Base-by-base conservation (phyloP, 352 stramenopile species). In the Phytopythium helicoides region DNA sequence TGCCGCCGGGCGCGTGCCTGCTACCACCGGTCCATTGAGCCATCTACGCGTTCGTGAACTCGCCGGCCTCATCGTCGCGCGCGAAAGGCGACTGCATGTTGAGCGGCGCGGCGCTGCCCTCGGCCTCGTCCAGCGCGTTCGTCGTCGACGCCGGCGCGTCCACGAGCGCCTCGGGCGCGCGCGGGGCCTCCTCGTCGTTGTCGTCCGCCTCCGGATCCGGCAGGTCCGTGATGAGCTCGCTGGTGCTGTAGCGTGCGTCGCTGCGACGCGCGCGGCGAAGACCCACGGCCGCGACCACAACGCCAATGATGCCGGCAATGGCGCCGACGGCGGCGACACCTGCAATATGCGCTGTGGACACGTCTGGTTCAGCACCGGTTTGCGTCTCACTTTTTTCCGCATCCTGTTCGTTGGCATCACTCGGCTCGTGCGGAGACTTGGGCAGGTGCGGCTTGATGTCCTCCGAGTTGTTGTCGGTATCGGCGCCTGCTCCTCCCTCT, bases 181-280 rank as follows among this genome's bases (percentile, higher is more conserved):
- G 40, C 51, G 54, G 54, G 23, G 33, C 44, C 58, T 47, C 49
- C 11, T 58, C 53, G 16, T 51, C 49, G 15, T 47, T 37, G 12
- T 58, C 36, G 36, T 56, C 54, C 16, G 34, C 26, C 25, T 53
- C 56, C 8, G 61, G 60, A 21, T 65, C 53, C 16, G 65, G 65
- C 47, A 71, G 52, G 41, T 74, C 58, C 4, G 63, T 63, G 6
- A 38, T 58, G 36, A 74, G 41, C 52, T 73, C 64, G 8, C 68
- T 52, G 14, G 52, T 52, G 10, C 60, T 52, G 40, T 69, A 67
- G 35, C 45, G 52, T 1, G 64, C 54, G 47, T 72, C 55, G 52
- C 64, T 72, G n/a, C 63, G 49, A 31, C 62, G 61, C 54, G 68
- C 50, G 6, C 62, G 53, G 16, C 54, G 47, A 37, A 68, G 46